Percentiles rank a stretch among this genome's conserved stretches.
Conservation (phyloP, 768 basidiomycete species). For the Antrodiella citrinella region DNA sequence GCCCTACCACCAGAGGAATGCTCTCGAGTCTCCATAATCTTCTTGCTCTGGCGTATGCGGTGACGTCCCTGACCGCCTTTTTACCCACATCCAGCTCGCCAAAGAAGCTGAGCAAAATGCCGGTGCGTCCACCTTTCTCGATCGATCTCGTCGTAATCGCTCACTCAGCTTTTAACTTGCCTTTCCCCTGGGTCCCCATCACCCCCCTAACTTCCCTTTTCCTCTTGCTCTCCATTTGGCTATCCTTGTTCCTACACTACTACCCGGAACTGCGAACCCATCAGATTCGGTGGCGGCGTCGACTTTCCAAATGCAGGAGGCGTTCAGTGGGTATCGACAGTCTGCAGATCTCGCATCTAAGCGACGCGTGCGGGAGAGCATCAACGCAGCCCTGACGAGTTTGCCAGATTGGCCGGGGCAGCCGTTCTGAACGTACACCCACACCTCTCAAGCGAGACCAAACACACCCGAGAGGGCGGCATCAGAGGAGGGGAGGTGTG, state of each 20-base stretch:
- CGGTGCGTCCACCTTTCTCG: conserved; percentile 15
- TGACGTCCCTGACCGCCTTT: neutral
- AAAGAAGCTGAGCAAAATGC: conserved; percentile 22
- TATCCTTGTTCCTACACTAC: neutral
- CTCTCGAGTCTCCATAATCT: neutral
- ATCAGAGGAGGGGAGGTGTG: no score
- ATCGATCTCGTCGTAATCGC: neutral
- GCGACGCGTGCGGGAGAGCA: conserved; percentile 66
- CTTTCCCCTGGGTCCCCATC: neutral
- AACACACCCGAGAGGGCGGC: no score
- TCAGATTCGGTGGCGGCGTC: conserved; percentile 62
- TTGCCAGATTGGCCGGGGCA: conserved; percentile 69
- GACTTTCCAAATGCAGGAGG: conserved; percentile 70
- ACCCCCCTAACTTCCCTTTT: neutral
- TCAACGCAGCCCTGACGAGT: conserved; percentile 62
- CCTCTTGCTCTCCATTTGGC: neutral
- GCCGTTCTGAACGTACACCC: conserved; percentile 9
- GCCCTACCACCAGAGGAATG: no score
- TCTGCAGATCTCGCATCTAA: conserved; percentile 68
- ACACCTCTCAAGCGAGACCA: neutral
- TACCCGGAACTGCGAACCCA: no score
- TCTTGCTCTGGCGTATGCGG: neutral
- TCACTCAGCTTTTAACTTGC: neutral
- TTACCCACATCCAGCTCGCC: conserved; percentile 13
- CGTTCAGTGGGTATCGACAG: conserved; percentile 63